These are phyloP conservation scores for Pythium sukuiense DNA, from an alignment of 352 stramenopile species.

Conservation along the genomic window DNA sequence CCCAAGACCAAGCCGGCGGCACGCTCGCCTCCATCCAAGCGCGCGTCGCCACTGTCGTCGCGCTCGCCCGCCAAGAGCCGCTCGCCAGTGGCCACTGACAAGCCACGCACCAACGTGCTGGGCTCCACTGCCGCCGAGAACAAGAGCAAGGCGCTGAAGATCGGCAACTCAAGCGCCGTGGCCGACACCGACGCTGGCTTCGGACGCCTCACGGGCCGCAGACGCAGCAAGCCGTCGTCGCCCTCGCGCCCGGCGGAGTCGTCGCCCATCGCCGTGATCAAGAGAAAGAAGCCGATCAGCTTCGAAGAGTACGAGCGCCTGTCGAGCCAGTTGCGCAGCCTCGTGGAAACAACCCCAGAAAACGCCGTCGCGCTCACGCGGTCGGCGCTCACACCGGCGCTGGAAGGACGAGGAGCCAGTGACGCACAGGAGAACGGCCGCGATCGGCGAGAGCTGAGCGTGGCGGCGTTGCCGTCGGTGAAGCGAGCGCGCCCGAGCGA, in stretches of 20 bases:
- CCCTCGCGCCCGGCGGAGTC: background rate
- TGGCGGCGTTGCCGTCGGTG: constrained; percentile 33
- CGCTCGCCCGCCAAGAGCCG: background rate
- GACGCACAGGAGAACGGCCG: constrained; percentile 16
- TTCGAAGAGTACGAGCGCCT: constrained; percentile 76
- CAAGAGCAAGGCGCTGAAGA: constrained; percentile 28
- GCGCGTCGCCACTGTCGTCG: constrained; percentile 11
- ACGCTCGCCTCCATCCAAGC: constrained; percentile 22
- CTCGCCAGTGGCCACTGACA: background rate
- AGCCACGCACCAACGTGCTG: constrained; percentile 12
- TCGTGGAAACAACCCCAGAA: constrained; percentile 67
- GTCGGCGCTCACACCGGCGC: constrained; percentile 41
- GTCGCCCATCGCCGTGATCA: constrained; percentile 55
- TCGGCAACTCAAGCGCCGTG: constrained; percentile 5
- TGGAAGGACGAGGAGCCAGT: constrained; percentile 15
- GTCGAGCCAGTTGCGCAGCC: constrained; percentile 56
- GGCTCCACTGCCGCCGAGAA: constrained; percentile 7
- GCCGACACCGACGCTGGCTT: constrained; percentile 14
- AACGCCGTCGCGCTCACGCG: constrained; percentile 58
- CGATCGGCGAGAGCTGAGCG: constrained; percentile 26
- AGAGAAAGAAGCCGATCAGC: constrained; percentile 76
- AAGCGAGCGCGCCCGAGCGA: constrained; percentile 49
- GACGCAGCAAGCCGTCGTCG: constrained; percentile 29
- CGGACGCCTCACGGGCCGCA: constrained; percentile 20
- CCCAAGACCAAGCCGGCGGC: constrained; percentile 6